A percentile compares a stretch with the other conserved stretches of the same genome.
phyloP scores from a whole-genome alignment of 257 asterid species.

The Solanum pinnatisectum region DNA sequence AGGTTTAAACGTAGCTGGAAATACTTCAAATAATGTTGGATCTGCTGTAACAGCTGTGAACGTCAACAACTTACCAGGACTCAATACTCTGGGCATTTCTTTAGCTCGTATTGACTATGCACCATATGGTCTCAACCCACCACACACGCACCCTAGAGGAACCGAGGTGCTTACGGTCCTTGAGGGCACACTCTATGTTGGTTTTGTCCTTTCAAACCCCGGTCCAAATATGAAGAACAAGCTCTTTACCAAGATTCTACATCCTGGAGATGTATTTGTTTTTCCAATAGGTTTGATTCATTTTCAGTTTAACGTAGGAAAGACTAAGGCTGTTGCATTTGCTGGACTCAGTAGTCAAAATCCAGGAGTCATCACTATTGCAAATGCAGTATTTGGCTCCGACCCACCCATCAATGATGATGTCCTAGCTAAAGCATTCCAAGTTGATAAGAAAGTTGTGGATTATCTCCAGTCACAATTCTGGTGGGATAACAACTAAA shows the following conservation, averaged over 20 bases:
- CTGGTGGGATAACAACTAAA: neutral
- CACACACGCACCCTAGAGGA: neutral
- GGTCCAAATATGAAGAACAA: neutral
- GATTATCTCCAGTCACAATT: neutral
- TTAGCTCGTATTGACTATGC: neutral
- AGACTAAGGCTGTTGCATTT: neutral
- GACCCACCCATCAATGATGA: neutral
- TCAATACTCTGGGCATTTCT: neutral
- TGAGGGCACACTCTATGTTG: neutral
- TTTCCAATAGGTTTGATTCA: neutral
- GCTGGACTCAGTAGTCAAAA: neutral
- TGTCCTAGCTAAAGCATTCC: neutral
- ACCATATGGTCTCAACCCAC: neutral
- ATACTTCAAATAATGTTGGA: neutral
- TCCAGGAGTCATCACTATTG: neutral
- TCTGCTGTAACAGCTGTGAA: neutral
- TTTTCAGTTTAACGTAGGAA: neutral
- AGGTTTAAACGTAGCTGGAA: neutral
- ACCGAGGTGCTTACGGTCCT: neutral
- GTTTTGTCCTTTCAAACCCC: neutral
- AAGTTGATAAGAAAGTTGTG: neutral
- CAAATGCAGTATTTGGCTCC: neutral
- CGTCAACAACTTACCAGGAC: neutral
- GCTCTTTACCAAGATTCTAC: neutral
- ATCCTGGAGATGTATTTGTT: neutral